Evolutionary conservation across 352 stramenopile genomes (phyloP).

Genomic region (Elongisporangium anandrum): DNA sequence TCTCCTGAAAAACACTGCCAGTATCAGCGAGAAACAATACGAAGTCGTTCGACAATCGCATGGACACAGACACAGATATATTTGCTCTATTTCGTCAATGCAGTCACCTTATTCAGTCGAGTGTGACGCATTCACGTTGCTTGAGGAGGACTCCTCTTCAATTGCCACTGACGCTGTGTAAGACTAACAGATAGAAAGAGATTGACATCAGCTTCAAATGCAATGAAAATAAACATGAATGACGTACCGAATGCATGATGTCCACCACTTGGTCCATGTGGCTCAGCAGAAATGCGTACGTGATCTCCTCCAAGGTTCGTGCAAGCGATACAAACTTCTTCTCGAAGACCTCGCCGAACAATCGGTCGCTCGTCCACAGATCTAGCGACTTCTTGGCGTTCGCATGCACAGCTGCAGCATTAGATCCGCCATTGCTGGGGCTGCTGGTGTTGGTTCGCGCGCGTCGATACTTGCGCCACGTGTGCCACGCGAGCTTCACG

Average conservation of each 20-base stretch:
- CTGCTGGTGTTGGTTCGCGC: slow-evolving; percentile 7
- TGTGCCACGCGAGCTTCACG: slow-evolving; percentile 65
- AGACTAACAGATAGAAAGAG: neutral
- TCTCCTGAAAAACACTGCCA: neutral
- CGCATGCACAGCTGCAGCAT: slow-evolving; percentile 18
- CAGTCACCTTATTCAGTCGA: neutral
- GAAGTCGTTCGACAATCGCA: no score
- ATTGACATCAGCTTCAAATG: neutral
- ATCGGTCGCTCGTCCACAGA: slow-evolving; percentile 59
- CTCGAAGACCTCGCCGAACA: slow-evolving; percentile 44
- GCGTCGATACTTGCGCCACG: slow-evolving; percentile 63
- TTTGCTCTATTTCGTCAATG: neutral
- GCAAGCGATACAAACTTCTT: slow-evolving; percentile 21
- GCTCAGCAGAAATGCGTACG: slow-evolving; percentile 38
- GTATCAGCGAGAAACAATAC: neutral
- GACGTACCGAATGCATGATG: slow-evolving; percentile 37
- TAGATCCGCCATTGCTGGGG: neutral
- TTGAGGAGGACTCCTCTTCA: neutral
- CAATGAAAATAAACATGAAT: no score
- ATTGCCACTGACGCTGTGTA: slow-evolving; percentile 10
- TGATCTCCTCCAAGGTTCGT: slow-evolving; percentile 17
- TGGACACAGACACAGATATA: no score
- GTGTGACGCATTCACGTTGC: neutral
- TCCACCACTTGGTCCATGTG: slow-evolving; percentile 38
- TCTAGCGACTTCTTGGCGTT: slow-evolving; percentile 56